Evolutionary conservation across 768 basidiomycete genomes (phyloP), one percentile per base, ranked within the genome.

Genomic region (Leucocoprinus sp.): DNA sequence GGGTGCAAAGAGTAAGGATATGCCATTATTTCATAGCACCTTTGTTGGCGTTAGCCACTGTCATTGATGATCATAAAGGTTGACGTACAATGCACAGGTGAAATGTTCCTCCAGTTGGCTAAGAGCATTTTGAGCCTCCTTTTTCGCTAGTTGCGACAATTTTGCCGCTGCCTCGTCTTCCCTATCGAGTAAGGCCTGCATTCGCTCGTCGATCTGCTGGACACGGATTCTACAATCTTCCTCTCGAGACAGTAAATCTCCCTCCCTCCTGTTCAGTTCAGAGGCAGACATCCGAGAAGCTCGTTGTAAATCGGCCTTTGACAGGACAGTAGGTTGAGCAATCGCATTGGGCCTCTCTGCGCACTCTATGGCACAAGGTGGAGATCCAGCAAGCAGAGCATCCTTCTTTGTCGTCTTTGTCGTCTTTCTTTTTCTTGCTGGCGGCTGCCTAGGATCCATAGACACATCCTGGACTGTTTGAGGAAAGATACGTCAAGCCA

Each of bases 1-100:
- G 78, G 73, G 46, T 67, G 72, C 33, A 83, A 61, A 24, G 64
- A 62, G 55, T 78, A 78, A 6, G 83, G 82, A 50, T 70, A 69
- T 2, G 80, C 76, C 69, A 84, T 68, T 43, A 78, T 67, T 50
- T 82, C 82, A 55, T 75, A 78, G 57, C 83, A 82, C 49, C 82
- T 85, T 44, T 31, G 2, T 17, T n/a, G 15, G 38, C 2, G 36
- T 51, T 36, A 51, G 45, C 28, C 33, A 21, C 39, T 18, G 39
- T 40, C 22, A 49, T 49, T 35, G 33, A n/a, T 24, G 45, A 48
- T 41, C 19, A 42, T 18, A 28, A 15, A 31, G n/a, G 26, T 38
- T 41, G 37, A 52, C 80, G 55, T 57, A 83, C 81, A 80, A 55
- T 7, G 79, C 63, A 58, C 80, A 85, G n/a, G 71, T 72, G 50